A percentile compares a stretch with the other conserved stretches of the same genome.
Conservation (phyloP, 2,329 filamentous ascomycete genomes). For the Didymosphaeria variabile region DNA sequence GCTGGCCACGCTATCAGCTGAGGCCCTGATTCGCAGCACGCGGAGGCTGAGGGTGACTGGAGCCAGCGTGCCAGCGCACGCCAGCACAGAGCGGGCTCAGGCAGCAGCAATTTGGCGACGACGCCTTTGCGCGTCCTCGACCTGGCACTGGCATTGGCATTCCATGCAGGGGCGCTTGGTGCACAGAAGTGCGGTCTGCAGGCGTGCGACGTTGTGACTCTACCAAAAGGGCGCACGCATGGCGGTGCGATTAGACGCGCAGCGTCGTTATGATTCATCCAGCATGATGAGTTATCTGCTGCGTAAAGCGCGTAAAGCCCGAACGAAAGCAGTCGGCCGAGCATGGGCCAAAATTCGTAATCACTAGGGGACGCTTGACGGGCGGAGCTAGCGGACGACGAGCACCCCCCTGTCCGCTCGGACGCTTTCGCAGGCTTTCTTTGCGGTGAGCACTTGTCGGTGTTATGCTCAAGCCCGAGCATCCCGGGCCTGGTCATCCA, state of each 20-base stretch:
- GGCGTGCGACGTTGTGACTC: neutral
- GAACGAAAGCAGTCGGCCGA: slow-evolving; percentile 15
- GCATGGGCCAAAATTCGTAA: slow-evolving; percentile 6
- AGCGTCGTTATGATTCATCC: slow-evolving; percentile 19
- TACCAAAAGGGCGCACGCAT: neutral
- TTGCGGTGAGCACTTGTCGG: slow-evolving; percentile 32
- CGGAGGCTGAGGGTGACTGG: slow-evolving; percentile 9
- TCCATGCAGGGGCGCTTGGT: neutral
- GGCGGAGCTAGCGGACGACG: slow-evolving; percentile 18
- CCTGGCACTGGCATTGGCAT: too few species aligned
- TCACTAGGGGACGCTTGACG: slow-evolving; percentile 5
- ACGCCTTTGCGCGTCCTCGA: neutral
- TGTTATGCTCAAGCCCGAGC: slow-evolving; percentile 37
- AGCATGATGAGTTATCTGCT: slow-evolving; percentile 13
- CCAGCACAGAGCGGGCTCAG: slow-evolving; percentile 13
- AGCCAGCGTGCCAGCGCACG: slow-evolving; percentile 6
- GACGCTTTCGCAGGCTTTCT: slow-evolving; percentile 26
- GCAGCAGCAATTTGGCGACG: slow-evolving; percentile 5
- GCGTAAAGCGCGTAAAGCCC: slow-evolving; percentile 17
- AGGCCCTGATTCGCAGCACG: slow-evolving; percentile 11
- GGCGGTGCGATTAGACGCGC: neutral
- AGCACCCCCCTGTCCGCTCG: slow-evolving; percentile 14
- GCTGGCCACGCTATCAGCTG: slow-evolving; percentile 9
- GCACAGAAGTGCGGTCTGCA: slow-evolving; percentile 3
- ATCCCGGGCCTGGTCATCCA: slow-evolving; percentile 39